Evolutionary conservation across 129 eudicot genomes (phyloP).

Genomic region (Oenanthe sinensis): DNA sequence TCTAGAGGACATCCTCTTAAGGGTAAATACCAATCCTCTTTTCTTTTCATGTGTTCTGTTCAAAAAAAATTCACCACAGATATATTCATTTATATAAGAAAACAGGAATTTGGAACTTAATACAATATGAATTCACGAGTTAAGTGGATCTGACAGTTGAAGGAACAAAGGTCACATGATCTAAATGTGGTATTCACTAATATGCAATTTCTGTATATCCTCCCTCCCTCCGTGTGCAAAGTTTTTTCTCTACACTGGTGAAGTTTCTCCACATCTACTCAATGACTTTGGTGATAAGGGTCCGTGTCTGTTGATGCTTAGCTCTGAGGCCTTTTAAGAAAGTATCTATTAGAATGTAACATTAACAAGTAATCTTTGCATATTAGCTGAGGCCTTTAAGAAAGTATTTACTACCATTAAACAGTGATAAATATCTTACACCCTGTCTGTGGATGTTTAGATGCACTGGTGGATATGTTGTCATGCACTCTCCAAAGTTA

Average conservation of each 20-base stretch:
- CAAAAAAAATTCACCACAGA: background rate
- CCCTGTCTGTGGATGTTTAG: background rate
- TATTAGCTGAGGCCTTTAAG: background rate
- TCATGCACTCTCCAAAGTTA: background rate
- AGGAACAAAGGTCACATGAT: background rate
- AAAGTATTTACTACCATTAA: background rate
- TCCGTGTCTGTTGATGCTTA: background rate
- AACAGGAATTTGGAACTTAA: background rate
- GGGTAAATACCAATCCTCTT: conserved; percentile 31
- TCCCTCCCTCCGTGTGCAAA: background rate
- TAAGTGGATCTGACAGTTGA: conserved; percentile 1
- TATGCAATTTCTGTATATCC: background rate
- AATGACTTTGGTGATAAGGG: background rate
- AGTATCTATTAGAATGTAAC: background rate
- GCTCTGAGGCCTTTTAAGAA: background rate
- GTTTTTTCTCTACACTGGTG: background rate
- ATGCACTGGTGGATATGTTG: background rate
- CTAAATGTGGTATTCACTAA: background rate
- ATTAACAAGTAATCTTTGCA: background rate
- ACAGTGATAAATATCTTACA: background rate
- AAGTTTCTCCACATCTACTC: background rate
- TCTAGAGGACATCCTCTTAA: conserved; percentile 70
- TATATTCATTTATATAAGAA: background rate
- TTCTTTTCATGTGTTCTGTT: background rate
- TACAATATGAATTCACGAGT: background rate